Evolutionary conservation across 768 basidiomycete genomes (phyloP), one percentile per base, ranked within the genome.

Genomic region (Artomyces pyxidatus): DNA sequence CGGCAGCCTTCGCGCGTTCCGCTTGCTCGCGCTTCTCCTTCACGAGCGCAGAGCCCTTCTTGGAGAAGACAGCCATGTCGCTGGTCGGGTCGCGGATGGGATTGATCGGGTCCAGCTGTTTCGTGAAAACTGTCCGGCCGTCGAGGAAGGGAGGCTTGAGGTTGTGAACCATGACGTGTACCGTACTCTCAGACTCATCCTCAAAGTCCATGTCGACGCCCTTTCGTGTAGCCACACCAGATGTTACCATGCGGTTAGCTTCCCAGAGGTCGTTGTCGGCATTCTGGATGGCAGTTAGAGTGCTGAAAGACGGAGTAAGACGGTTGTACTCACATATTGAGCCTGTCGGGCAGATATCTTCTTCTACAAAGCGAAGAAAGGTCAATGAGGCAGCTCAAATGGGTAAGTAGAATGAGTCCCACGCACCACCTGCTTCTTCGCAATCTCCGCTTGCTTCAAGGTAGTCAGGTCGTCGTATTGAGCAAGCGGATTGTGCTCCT

Each of bases 221-320:
- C 56, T 81, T 87, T 28, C 88, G 84, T 8, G 88, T 89, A 1
- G 90, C 88, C 17, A 97, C 86, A 60, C 96, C 96, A 3, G 96
- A 98, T 0, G 90, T 91, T 9, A 91, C 73, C 87, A 99, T 94
- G 61, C 95, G 88, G 62, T 98, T 98, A 7, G 88, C 88, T 71
- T 99, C 96, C 96, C 96, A 99, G 10, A 95, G 71, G 60, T 99
- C 96, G 59, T 96, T 98, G 65, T 99, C 96, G 21, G 91, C 91
- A 59, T 98, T 97, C 89, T 94, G 61, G 4, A 51, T 7, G 17
- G 6, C 37, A 22, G 54, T 64, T 52, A 37, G 49, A 35, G 21
- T 17, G 2, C 11, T 10, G n/a, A 30, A 37, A 14, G 47, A 29
- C 38, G 29, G 19, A 17, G 28, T 16, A 14, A 44, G 37, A 26